Evolutionary conservation across 2,329 filamentous ascomycete genomes (phyloP), one percentile per base, ranked within the genome.

Genomic region (Amphichorda felina): DNA sequence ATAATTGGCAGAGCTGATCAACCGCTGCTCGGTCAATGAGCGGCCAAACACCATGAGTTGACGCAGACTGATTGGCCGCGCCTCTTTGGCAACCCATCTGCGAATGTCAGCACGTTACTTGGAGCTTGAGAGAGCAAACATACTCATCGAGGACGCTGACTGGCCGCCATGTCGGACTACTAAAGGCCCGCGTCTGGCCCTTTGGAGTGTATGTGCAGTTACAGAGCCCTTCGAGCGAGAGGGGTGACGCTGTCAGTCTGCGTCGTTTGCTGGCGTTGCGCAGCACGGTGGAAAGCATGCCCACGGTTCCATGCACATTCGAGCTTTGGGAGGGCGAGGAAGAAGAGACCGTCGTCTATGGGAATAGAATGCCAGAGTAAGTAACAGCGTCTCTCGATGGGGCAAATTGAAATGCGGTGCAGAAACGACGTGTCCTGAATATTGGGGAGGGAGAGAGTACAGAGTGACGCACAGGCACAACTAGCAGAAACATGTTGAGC

Each of bases 41-140:
- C 91, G 81, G 21, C 91, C 91, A 59, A 96, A 98, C 50, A 96
- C 93, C 63, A 94, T 96, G 50, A 98, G 73, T 61, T 96, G 91
- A 39, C 91, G 82, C 49, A 98, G 65, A 61, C 86, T 94, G 54
- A 98, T 95, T n/a, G 91, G 91, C 35, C 87, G 75, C 33, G 88
- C 88, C 55, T 94, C 86, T 50, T 82, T 84, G 43, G 83, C 80
- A 35, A 95, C 89, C 87, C 88, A 96, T 68, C 87, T 94, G 47
- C 14, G 14, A 5, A 31, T 18, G 16, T 8, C 13, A 14, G n/a
- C 4, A 4, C 8, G 7, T 8, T 9, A 3, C 16, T 19, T 18
- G 14, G 13, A 15, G 16, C 14, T 15, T 17, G 16, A 29, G 10
- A 31, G 34, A 22, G 40, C 28, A 40, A 22, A 48, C 70, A 46